Base-by-base conservation (phyloP, 805 yeast genomes). In the Cyberlindnera samutprakarnensis region DNA sequence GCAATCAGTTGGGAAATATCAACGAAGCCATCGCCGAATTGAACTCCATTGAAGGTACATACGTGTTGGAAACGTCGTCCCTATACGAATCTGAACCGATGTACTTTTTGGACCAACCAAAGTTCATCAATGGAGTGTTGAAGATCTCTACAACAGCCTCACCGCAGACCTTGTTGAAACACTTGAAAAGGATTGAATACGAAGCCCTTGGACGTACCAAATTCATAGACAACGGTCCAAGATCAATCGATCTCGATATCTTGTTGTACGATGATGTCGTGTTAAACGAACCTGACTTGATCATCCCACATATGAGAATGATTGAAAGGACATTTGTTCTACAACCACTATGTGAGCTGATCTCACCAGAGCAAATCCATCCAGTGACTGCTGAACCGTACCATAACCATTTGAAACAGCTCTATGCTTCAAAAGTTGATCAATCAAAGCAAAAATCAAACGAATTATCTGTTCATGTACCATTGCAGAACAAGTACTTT, bases 61-160 rank as follows among this genome's bases (percentile, higher is more conserved):
- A 55, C 10, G 70, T 92, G 0, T 37, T 65, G 3, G 62, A 70
- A 3, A 72, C 90, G 0, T 88, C 97, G 0, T 74, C 94, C 0
- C 58, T 90, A 33, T 92, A 85, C 54, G 75, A 80, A 37, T 84
- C 96, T 14, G 84, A 79, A 46, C 97, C 99, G 24, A 90, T 92
- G 97, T 92, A 87, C 55, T 75, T 68, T 41, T 56, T 68, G 22
- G 83, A 86, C 35, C 99, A 92, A 57, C 68, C 75, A 3, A 77
- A 75, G 46, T 92, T 92, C 49, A 61, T 77, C 45, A 92, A 92
- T 54, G 97, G 96, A 3, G 94, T 78, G 4, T 50, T 85, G 12
- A 72, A 78, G 41, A 62, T 82, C 12, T 37, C 57, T n/a, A 88
- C 96, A 0, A 42, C 42, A 0, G 62, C 78, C 14, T 42, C 63